phyloP scores from a whole-genome alignment of 345 rosid species.

The Rhodomyrtus tomentosa region DNA sequence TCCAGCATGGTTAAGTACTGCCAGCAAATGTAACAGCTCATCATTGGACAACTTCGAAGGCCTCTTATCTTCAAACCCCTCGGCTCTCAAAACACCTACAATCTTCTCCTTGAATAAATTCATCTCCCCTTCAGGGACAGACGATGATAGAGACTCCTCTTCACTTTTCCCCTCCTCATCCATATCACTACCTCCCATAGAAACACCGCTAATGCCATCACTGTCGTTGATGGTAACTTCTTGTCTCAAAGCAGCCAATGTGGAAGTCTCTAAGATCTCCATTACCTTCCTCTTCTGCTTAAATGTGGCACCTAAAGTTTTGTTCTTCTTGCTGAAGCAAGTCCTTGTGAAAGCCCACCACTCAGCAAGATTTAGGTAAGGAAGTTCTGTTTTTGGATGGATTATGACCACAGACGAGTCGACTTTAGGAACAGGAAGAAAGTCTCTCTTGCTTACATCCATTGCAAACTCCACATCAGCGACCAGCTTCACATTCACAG shows the following conservation, averaged over 20 bases:
- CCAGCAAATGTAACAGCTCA: conserved; percentile 52
- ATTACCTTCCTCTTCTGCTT: conserved; percentile 83
- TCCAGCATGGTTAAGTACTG: conserved; percentile 59
- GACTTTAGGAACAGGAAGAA: conserved; percentile 76
- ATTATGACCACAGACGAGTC: conserved; percentile 79
- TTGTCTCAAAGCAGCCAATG: not conserved
- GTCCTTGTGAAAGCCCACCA: conserved; percentile 75
- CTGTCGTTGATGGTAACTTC: not conserved
- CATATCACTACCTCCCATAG: conserved; percentile 3
- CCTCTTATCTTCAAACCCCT: conserved; percentile 64
- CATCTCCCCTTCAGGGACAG: conserved; percentile 23
- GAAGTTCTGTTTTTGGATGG: conserved; percentile 57
- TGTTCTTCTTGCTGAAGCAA: conserved; percentile 77
- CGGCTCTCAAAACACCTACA: conserved; percentile 25
- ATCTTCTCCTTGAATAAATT: conserved; percentile 48
- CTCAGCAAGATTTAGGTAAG: conserved; percentile 45
- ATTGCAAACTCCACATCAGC: conserved; percentile 72
- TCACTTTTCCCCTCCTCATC: conserved; percentile 4
- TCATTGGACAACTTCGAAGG: conserved; percentile 59
- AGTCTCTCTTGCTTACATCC: conserved; percentile 93
- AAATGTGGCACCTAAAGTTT: conserved; percentile 76
- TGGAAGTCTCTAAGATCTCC: conserved; percentile 41
- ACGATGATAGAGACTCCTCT: not conserved
- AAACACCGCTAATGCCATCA: not conserved
- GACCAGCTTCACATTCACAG: conserved; percentile 73